phyloP scores from a whole-genome alignment of 164 flowering plant genomes.

The Vitis vinifera region DNA sequence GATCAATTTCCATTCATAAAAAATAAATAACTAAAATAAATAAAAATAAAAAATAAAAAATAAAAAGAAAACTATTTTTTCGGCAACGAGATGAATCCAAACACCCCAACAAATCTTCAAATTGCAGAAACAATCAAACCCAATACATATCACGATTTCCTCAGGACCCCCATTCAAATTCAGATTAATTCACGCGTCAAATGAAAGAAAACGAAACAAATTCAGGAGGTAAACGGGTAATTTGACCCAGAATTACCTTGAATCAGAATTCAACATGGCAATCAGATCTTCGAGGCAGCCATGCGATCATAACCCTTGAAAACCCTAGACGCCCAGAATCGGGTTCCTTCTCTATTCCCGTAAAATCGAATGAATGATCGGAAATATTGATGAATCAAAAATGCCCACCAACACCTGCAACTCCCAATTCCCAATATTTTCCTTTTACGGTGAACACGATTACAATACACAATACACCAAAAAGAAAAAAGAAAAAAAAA shows the following conservation, averaged over 20 bases:
- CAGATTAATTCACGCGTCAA: background rate
- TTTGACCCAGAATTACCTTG: background rate
- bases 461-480: too few species aligned
- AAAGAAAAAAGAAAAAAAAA: too few species aligned
- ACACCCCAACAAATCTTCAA: background rate
- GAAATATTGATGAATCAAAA: too few species aligned
- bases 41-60: background rate
- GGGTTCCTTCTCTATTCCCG: too few species aligned
- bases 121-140: background rate
- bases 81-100: background rate
- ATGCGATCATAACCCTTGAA: too few species aligned
- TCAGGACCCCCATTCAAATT: background rate
- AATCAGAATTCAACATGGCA: background rate
- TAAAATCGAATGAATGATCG: too few species aligned
- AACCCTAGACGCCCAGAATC: too few species aligned
- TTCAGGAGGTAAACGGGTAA: background rate
- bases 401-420: too few species aligned
- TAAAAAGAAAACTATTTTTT: background rate
- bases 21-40: background rate
- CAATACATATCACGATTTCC: background rate
- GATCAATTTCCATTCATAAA: background rate
- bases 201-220: background rate
- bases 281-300: background rate
- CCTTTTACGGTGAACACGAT: too few species aligned
- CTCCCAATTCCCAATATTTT: too few species aligned